Evolutionary conservation across 495 filamentous ascomycete species (phyloP).

Genomic region (Penicillium paxilli): DNA sequence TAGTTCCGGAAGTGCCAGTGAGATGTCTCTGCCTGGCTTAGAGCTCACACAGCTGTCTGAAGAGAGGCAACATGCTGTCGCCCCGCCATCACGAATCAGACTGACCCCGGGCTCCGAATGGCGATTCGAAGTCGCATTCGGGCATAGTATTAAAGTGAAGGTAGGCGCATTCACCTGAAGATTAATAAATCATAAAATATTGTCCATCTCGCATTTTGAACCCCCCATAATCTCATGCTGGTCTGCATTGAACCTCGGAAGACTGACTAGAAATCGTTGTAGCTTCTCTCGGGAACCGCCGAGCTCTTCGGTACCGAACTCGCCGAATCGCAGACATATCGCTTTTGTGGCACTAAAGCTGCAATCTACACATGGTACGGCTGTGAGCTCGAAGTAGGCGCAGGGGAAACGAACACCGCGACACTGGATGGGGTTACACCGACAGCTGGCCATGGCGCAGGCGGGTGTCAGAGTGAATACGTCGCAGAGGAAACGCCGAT

Average conservation of each 20-base stretch:
- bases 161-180: slow-evolving; percentile 32
- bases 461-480: slow-evolving; percentile 68
- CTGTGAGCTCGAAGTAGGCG: slow-evolving; percentile 75
- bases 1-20: slow-evolving; percentile 4
- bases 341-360: slow-evolving; percentile 78
- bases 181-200: not conserved
- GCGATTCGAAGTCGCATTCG: slow-evolving; percentile 84
- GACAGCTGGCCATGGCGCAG: slow-evolving; percentile 37
- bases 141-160: slow-evolving; percentile 60
- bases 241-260: not conserved
- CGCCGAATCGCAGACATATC: slow-evolving; percentile 75
- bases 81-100: slow-evolving; percentile 44
- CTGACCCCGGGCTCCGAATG: slow-evolving; percentile 67
- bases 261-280: slow-evolving; percentile 21
- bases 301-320: slow-evolving; percentile 97
- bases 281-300: slow-evolving; percentile 78
- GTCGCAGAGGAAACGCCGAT: slow-evolving; percentile 83
- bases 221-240: not conserved
- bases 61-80: slow-evolving; percentile 38
- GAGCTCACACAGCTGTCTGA: slow-evolving; percentile 45
- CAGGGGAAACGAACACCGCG: slow-evolving; percentile 35
- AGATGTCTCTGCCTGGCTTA: slow-evolving; percentile 51
- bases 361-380: slow-evolving; percentile 92
- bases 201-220: too few species aligned
- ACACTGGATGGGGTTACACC: slow-evolving; percentile 21